These are phyloP conservation scores for Rhodotorula diobovata DNA, from an alignment of 768 basidiomycete genomes.

Conservation along the genomic window DNA sequence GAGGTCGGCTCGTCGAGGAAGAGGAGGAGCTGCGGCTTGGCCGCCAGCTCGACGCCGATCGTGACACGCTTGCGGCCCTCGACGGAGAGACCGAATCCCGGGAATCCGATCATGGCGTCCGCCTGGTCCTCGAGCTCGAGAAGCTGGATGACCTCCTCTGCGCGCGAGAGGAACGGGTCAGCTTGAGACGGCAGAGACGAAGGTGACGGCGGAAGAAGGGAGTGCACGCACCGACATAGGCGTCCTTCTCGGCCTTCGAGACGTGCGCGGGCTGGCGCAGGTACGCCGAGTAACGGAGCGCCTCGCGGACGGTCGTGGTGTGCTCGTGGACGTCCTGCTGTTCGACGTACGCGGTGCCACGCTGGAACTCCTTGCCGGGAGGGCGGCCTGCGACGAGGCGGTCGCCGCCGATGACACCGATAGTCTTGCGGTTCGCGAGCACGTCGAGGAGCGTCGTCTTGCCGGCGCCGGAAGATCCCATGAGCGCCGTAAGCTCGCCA, in stretches of 20 bases:
- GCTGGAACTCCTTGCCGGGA: slow-evolving; percentile 58
- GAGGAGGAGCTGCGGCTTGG: slow-evolving; percentile 52
- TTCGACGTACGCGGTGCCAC: slow-evolving; percentile 63
- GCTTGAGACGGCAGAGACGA: no score
- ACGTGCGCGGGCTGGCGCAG: slow-evolving; percentile 41
- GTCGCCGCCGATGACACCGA: slow-evolving; percentile 72
- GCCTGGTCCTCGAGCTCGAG: slow-evolving; percentile 77
- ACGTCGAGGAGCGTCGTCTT: slow-evolving; percentile 60
- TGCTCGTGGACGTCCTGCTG: slow-evolving; percentile 75
- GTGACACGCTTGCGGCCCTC: slow-evolving; percentile 42
- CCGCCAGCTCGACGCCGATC: slow-evolving; percentile 80
- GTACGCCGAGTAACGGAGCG: slow-evolving; percentile 43
- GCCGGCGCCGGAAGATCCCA: slow-evolving; percentile 79
- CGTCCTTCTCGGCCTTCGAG: slow-evolving; percentile 44
- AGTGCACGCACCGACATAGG: no score
- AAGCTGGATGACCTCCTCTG: slow-evolving; percentile 69
- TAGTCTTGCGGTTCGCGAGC: slow-evolving; percentile 56
- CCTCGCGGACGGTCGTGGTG: slow-evolving; percentile 55
- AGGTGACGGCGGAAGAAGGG: no score
- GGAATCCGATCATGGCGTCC: slow-evolving; percentile 65
- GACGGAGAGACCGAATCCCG: slow-evolving; percentile 47
- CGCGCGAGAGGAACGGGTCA: no score
- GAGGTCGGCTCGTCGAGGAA: slow-evolving; percentile 52
- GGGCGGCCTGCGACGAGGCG: slow-evolving; percentile 62
- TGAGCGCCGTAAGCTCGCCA: slow-evolving; percentile 74